A percentile compares a stretch with the other conserved stretches of the same genome.
phyloP scores from a whole-genome alignment of 1,284 basidiomycete species.

The Tilletia caries region DNA sequence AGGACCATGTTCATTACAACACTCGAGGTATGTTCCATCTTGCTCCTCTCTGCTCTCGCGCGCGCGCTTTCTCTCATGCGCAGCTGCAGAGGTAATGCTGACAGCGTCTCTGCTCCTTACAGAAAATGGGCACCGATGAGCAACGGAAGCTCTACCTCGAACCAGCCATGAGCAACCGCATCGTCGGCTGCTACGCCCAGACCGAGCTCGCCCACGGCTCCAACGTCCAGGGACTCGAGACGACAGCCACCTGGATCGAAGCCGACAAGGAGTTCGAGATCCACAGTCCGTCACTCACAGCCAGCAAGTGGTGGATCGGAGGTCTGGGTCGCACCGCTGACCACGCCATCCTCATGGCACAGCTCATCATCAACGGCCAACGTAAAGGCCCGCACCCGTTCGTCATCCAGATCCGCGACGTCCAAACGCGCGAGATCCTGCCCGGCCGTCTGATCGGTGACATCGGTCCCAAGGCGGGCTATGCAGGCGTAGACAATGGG shows the following conservation, averaged over 20 bases:
- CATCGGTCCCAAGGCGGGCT: constrained; percentile 54
- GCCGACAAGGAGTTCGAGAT: constrained; percentile 40
- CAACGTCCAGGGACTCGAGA: constrained; percentile 46
- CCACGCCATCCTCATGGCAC: constrained; percentile 56
- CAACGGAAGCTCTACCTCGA: constrained; percentile 44
- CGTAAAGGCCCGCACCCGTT: constrained; percentile 54
- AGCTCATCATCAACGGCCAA: constrained; percentile 53
- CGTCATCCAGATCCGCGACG: constrained; percentile 54
- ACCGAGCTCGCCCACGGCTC: constrained; percentile 47
- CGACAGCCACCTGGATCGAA: constrained; percentile 39
- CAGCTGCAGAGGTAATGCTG: constrained; percentile 40
- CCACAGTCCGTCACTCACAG: constrained; percentile 37
- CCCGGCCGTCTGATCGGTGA: constrained; percentile 53
- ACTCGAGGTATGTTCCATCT: constrained; percentile 21
- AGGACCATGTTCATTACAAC: constrained; percentile 39
- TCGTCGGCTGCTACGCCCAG: constrained; percentile 47
- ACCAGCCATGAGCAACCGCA: constrained; percentile 37
- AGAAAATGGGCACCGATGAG: constrained; percentile 44
- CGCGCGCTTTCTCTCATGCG: constrained; percentile 19
- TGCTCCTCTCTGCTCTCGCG: not conserved
- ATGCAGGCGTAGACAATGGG: constrained; percentile 52
- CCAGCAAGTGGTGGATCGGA: constrained; percentile 53
- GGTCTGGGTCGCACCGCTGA: constrained; percentile 54
- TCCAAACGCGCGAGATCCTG: constrained; percentile 52
- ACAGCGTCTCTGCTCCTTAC: too few relatives aligned